Conservation (phyloP, 345 rosid genomes). For the Schrenkiella parvula region DNA sequence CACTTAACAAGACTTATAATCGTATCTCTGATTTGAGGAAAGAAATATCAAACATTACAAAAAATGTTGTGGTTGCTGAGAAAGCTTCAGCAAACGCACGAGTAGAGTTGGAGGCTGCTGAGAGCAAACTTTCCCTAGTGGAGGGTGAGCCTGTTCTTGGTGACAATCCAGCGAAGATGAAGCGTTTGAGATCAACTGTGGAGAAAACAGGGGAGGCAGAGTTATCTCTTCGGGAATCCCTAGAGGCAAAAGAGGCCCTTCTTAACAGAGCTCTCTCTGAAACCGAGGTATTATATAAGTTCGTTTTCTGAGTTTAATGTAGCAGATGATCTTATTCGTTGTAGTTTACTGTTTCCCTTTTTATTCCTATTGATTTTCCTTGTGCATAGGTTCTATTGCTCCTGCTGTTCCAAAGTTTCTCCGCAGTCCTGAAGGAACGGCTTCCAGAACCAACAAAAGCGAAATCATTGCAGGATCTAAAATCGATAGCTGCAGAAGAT, state of each 20-base stretch:
- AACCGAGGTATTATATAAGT: slow-evolving; percentile 59
- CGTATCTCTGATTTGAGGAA: slow-evolving; percentile 89
- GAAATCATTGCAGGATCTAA: slow-evolving; percentile 53
- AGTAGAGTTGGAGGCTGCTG: slow-evolving; percentile 71
- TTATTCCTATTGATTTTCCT: not conserved
- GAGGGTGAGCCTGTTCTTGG: slow-evolving; percentile 95
- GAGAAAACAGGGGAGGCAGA: slow-evolving; percentile 68
- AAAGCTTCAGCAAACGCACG: slow-evolving; percentile 67
- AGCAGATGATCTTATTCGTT: not conserved
- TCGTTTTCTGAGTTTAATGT: not conserved
- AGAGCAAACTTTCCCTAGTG: slow-evolving; percentile 72
- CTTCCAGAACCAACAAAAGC: slow-evolving; percentile 71
- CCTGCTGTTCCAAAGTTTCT: slow-evolving; percentile 61
- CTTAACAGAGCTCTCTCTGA: slow-evolving; percentile 76
- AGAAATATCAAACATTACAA: slow-evolving; percentile 68
- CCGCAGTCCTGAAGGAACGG: slow-evolving; percentile 64
- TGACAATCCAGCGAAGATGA: slow-evolving; percentile 78
- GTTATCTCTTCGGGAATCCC: slow-evolving; percentile 53
- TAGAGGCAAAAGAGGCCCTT: slow-evolving; percentile 89
- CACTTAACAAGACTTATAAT: slow-evolving; percentile 83
- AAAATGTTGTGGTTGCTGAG: slow-evolving; percentile 58
- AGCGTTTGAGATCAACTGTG: slow-evolving; percentile 62
- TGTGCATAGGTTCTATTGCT: slow-evolving; percentile 59
- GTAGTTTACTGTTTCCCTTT: not conserved
- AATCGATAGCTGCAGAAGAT: slow-evolving; percentile 48